Conservation (phyloP, 495 filamentous ascomycete species). For the Parathielavia appendiculata region DNA sequence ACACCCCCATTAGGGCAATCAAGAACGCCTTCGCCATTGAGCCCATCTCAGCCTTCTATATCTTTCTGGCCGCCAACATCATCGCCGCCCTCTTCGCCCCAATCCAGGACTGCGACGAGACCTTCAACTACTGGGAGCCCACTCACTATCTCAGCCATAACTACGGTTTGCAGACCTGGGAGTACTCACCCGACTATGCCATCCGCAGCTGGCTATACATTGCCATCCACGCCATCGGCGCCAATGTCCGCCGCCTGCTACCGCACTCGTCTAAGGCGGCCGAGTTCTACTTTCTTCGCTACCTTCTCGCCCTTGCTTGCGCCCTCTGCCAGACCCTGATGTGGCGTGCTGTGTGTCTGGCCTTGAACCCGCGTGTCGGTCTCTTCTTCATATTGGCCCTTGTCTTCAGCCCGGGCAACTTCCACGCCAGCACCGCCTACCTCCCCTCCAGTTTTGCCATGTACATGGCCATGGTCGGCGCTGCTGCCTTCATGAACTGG, state of each 20-base stretch:
- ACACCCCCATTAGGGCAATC: slow-evolving; percentile 34
- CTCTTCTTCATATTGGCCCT: slow-evolving; percentile 73
- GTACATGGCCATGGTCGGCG: slow-evolving; percentile 85
- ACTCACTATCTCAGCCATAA: slow-evolving; percentile 90
- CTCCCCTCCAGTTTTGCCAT: slow-evolving; percentile 95
- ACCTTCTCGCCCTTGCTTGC: slow-evolving; percentile 66
- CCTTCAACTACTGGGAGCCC: slow-evolving; percentile 99
- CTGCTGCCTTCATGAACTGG: slow-evolving; percentile 85
- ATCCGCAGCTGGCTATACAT: slow-evolving; percentile 97
- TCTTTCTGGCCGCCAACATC: slow-evolving; percentile 66
- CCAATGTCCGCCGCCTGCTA: slow-evolving; percentile 58
- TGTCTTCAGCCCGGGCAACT: slow-evolving; percentile 81
- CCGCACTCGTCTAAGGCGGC: slow-evolving; percentile 54
- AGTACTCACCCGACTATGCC: slow-evolving; percentile 92
- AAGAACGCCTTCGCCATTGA: slow-evolving; percentile 60
- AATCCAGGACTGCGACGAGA: slow-evolving; percentile 98
- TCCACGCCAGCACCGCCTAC: slow-evolving; percentile 80
- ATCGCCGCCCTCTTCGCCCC: slow-evolving; percentile 79
- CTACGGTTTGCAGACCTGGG: slow-evolving; percentile 96
- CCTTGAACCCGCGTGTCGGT: slow-evolving; percentile 72
- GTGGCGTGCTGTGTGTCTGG: slow-evolving; percentile 67
- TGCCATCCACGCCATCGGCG: slow-evolving; percentile 70
- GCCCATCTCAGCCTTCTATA: slow-evolving; percentile 68
- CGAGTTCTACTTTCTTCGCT: slow-evolving; percentile 84
- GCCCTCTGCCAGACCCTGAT: slow-evolving; percentile 76